Conservation (phyloP, 176 grass and related monocot species). For the Phoenix roebelenii region DNA sequence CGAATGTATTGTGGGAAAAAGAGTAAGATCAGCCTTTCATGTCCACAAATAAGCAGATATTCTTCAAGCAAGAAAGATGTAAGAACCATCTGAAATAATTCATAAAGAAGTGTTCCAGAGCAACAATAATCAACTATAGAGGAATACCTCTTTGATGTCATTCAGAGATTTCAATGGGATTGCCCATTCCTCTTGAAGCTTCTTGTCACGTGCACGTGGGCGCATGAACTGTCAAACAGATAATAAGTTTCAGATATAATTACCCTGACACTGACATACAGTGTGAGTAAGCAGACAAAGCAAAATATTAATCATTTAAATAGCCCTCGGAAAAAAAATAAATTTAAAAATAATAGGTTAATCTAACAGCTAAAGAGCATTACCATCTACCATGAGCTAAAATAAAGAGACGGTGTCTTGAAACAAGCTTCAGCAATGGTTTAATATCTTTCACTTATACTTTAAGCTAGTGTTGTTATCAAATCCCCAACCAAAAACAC, state of each 20-base stretch:
- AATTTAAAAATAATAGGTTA: too few species aligned
- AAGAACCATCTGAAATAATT: neutral
- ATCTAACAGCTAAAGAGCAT: too few species aligned
- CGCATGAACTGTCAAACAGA: slow-evolving; percentile 55
- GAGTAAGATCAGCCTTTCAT: neutral
- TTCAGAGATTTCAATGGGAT: slow-evolving; percentile 64
- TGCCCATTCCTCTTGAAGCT: slow-evolving; percentile 82
- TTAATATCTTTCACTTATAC: neutral
- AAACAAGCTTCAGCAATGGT: neutral
- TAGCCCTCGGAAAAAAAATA: too few species aligned
- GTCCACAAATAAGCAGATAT: too few species aligned
- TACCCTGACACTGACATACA: too few species aligned
- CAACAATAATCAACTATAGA: slow-evolving; percentile 3
- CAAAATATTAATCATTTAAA: too few species aligned
- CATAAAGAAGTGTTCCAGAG: neutral
- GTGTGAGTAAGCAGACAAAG: too few species aligned
- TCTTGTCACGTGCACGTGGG: slow-evolving; percentile 50
- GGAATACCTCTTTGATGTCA: slow-evolving; percentile 63
- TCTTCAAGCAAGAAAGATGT: too few species aligned
- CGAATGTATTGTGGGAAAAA: slow-evolving; percentile 4
- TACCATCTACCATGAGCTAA: too few species aligned
- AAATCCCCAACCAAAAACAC: too few species aligned
- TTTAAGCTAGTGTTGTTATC: too few species aligned
- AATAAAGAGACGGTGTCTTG: neutral
- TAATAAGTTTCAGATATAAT: too few species aligned